Percentiles rank a stretch among this genome's conserved stretches.
phyloP scores from a whole-genome alignment of 2,329 filamentous ascomycete species.

The Dendryphion nanum region DNA sequence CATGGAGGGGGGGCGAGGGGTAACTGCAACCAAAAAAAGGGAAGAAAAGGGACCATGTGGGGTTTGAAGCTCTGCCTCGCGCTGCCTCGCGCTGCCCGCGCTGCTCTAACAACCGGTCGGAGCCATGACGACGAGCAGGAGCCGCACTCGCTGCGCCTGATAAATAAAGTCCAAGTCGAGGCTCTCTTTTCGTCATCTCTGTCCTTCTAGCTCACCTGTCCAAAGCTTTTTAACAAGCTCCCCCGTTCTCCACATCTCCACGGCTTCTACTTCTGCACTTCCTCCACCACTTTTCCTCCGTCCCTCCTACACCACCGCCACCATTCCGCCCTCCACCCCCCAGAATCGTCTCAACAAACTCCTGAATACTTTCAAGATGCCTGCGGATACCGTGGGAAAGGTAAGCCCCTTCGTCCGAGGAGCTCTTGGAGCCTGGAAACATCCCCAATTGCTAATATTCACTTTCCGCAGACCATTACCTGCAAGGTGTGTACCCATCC shows the following conservation, averaged over 20 bases:
- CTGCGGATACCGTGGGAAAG: constrained; percentile 57
- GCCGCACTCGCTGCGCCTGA: no score
- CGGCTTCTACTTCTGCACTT: background rate
- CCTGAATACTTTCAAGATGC: constrained; percentile 40
- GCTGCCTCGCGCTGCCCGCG: no score
- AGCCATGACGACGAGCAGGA: no score
- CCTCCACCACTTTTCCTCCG: constrained; percentile 7
- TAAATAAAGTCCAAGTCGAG: no score
- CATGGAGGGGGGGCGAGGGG: no score
- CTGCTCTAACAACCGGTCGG: no score
- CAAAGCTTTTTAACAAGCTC: no score
- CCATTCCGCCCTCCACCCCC: background rate
- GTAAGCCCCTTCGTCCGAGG: constrained; percentile 27
- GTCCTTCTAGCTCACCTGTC: background rate
- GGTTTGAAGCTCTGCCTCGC: no score
- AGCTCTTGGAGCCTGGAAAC: background rate
- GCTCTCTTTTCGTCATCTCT: background rate
- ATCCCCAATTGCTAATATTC: constrained; percentile 9
- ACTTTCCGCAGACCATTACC: constrained; percentile 70
- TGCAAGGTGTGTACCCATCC: constrained; percentile 92
- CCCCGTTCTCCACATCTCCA: no score
- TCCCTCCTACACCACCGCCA: constrained; percentile 6
- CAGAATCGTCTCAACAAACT: background rate
- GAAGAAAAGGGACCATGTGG: no score
- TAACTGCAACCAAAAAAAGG: no score